phyloP scores from a whole-genome alignment of 2,329 filamentous ascomycete species.

The Pseudogymnoascus sp. region DNA sequence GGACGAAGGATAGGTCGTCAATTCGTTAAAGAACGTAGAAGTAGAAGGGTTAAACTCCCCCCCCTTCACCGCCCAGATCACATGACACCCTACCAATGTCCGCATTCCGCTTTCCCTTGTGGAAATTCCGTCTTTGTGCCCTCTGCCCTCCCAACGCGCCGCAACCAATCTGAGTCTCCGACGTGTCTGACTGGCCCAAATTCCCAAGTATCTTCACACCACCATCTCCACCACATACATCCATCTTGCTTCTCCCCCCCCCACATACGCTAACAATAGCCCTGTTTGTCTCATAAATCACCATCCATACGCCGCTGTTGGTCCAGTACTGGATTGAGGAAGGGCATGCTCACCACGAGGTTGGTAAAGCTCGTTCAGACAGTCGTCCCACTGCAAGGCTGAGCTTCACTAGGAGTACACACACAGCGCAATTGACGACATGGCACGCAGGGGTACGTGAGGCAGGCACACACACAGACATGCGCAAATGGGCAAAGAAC shows the following conservation, averaged over 20 bases:
- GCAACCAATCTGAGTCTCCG: not conserved
- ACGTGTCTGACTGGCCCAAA: not conserved
- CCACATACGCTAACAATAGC: slow-evolving; percentile 9
- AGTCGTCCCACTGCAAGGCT: slow-evolving; percentile 8
- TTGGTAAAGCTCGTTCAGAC: not conserved
- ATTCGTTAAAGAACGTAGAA: not conserved
- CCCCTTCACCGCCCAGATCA: slow-evolving; percentile 1
- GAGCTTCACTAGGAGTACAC: not conserved
- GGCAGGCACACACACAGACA: not conserved
- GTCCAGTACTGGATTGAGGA: not conserved
- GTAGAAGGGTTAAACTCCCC: not conserved
- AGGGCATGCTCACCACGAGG: slow-evolving; percentile 7
- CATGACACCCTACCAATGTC: not conserved
- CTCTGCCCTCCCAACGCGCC: not conserved
- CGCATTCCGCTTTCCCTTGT: not conserved
- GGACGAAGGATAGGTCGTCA: slow-evolving; percentile 1
- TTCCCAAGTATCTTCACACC: not conserved
- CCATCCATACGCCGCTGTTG: not conserved
- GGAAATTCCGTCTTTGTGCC: not conserved
- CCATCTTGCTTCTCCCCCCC: not conserved
- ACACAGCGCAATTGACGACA: not conserved
- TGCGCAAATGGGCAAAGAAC: not conserved
- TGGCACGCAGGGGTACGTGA: not conserved
- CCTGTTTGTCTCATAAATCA: slow-evolving; percentile 6
- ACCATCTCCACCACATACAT: not conserved